These are phyloP conservation scores for Hygrophorus pudorinus DNA, from an alignment of 768 basidiomycete genomes.

Conservation along the genomic window DNA sequence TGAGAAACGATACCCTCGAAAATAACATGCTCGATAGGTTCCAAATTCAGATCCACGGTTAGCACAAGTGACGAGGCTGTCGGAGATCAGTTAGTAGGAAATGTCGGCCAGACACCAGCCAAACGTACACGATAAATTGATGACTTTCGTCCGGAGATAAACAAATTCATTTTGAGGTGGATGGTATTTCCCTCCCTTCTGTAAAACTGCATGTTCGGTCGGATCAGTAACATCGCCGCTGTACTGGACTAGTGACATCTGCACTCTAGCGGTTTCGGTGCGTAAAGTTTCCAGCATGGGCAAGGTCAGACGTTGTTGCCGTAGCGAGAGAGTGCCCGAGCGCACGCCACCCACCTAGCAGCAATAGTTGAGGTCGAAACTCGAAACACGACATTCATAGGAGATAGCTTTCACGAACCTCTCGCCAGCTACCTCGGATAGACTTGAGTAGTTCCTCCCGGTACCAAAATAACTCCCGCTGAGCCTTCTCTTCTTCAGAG, in stretches of 20 bases:
- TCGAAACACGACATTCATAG: background rate
- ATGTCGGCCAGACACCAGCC: too few relatives aligned
- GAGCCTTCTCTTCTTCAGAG: slow-evolving; percentile 44
- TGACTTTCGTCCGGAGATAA: slow-evolving; percentile 44
- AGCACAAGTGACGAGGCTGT: slow-evolving; percentile 45
- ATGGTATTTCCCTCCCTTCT: slow-evolving; percentile 33
- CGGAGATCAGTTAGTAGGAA: background rate
- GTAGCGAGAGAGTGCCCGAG: slow-evolving; percentile 64
- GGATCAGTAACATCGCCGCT: slow-evolving; percentile 10
- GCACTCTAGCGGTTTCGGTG: slow-evolving; percentile 52
- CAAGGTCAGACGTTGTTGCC: slow-evolving; percentile 66
- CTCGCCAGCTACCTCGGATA: slow-evolving; percentile 71
- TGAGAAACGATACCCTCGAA: slow-evolving; percentile 58
- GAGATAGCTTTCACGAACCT: slow-evolving; percentile 51
- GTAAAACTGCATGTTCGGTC: slow-evolving; percentile 10
- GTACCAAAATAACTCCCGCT: slow-evolving; percentile 92
- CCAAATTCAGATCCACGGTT: slow-evolving; percentile 41
- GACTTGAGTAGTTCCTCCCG: slow-evolving; percentile 74
- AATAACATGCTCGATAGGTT: slow-evolving; percentile 56
- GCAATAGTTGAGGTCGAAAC: slow-evolving; percentile 1
- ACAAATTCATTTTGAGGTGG: slow-evolving; percentile 55
- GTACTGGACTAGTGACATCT: slow-evolving; percentile 37
- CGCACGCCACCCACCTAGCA: slow-evolving; percentile 70
- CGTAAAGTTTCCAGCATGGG: slow-evolving; percentile 75
- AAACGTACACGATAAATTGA: slow-evolving; percentile 51